Base-by-base conservation (phyloP, 768 basidiomycete genomes). In the Agaricus sinodeliciosus region DNA sequence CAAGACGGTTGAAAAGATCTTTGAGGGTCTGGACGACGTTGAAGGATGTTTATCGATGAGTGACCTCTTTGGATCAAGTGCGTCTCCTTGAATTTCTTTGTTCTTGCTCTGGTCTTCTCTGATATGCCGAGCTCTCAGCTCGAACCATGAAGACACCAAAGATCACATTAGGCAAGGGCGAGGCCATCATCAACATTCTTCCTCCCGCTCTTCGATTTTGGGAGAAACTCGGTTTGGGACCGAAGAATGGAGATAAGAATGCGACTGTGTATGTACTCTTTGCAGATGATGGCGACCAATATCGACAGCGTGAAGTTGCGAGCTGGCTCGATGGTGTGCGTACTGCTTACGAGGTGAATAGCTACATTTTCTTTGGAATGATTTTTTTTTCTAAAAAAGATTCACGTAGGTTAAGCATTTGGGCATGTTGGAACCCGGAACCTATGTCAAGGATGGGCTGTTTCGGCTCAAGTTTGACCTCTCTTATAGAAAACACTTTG, bases 211-310 rank as follows among this genome's bases (percentile, higher is more conserved):
- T 93, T 19, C 76, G 84, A 2, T 93, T 92, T 64, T 93, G 91
- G 90, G 85, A 88, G 59, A 93, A 90, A 63, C 74, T 92, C 11
- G 89, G 87, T 0, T 63, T 94, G 41, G 72, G 74, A 13, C 91
- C 91, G 0, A 74, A 77, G 43, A 77, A 77, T 34, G 91, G 92
- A 6, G 71, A 69, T 53, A 92, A 93, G 67, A 75, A 92, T 58
- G 72, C 87, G 3, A 76, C 73, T 1, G 79, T 78, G 1, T 89
- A 83, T 64, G 79, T 84, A 0, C 68, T 92, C 43, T 85, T 81
- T 49, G 87, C 92, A 59, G 79, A 81, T 18, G 73, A 74, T 9
- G 75, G 72, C 11, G 74, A 74, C 1, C 71, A 72, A 18, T 73
- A 74, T n/a, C 72, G 71, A 42, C 72, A 71, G 27, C 57, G 60